Evolutionary conservation across 306 rosid genomes (phyloP).

Genomic region (Canavalia ensiformis): DNA sequence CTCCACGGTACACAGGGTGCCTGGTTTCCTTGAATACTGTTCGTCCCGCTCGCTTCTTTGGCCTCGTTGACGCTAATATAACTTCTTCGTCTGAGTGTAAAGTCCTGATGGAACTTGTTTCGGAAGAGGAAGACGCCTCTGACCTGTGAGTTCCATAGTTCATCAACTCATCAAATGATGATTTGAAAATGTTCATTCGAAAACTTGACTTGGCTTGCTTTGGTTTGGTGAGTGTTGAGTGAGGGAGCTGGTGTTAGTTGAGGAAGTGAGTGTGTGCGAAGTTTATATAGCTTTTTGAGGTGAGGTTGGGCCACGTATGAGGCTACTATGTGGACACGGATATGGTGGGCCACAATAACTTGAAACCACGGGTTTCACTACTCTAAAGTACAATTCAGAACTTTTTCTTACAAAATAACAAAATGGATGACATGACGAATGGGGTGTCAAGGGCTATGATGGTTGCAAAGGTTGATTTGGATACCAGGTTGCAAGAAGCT

Average conservation of each 20-base stretch:
- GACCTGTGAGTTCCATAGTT: background rate
- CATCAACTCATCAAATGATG: background rate
- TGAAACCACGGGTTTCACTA: constrained; percentile 39
- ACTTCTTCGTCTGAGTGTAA: constrained; percentile 62
- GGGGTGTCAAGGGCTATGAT: too few species aligned
- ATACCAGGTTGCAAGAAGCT: background rate
- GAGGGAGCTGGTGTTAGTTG: background rate
- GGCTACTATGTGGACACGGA: constrained; percentile 40
- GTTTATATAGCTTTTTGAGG: constrained; percentile 36
- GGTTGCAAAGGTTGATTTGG: background rate
- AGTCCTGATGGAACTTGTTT: background rate
- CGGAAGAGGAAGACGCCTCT: constrained; percentile 40
- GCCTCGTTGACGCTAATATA: constrained; percentile 63
- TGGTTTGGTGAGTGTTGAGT: background rate
- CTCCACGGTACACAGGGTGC: constrained; percentile 86
- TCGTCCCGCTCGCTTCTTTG: constrained; percentile 81
- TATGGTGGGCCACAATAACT: background rate
- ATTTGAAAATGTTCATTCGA: constrained; percentile 39
- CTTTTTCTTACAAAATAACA: background rate
- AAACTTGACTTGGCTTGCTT: too few species aligned
- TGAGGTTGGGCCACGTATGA: background rate
- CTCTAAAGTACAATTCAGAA: background rate
- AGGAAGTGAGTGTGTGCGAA: background rate
- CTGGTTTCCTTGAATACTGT: constrained; percentile 77
- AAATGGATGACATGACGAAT: too few species aligned